Base-by-base conservation (phyloP, 306 rosid genomes). In the Trifolium subterraneum region DNA sequence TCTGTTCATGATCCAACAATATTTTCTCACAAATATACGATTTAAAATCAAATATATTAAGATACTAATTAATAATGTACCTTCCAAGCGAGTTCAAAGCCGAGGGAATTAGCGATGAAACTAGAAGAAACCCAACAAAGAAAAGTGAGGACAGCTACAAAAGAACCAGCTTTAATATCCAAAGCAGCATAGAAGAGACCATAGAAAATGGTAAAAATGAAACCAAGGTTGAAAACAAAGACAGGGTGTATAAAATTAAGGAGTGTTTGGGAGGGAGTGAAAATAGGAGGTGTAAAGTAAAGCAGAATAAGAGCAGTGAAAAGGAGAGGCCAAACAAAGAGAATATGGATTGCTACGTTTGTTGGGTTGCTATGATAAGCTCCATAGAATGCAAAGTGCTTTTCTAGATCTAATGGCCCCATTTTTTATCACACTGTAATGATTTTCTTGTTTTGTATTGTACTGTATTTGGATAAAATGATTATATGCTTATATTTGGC, bases 371-470 rank as follows among this genome's bases (percentile, higher is more conserved):
- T 87, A 79, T 94, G 98, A 44, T 94, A 87, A 0, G 97, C 94
- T 6, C 96, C 96, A 61, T 94, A 90, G 86, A 94, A 94, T 29
- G 96, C 91, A 68, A 91, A 94, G 65, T 91, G 94, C 80, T 62
- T 86, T 80, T 94, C 97, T 60, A 94, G 87, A 84, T 94, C 93
- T 15, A 91, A 59, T 38, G 91, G 19, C 3, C 77, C 90, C 96
- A 89, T 85, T 27, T 47, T 38, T 14, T 56, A 3, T 51, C 12
- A 9, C 11, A 3, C 13, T n/a, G n/a, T n/a, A 14, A 13, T 45
- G 18, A 14, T 45, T 14, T 1, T 31, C 14, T 12, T 13, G 2
- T 41, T 44, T 44, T 14, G 0, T 44, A 1, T 44, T 23, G 8
- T 56, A 18, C 8, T 7, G 1, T 0, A 4, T 1, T 8, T 48